These are phyloP conservation scores for Phalaenopsis equestris DNA, from an alignment of 106 monocot genomes.

Conservation along the genomic window DNA sequence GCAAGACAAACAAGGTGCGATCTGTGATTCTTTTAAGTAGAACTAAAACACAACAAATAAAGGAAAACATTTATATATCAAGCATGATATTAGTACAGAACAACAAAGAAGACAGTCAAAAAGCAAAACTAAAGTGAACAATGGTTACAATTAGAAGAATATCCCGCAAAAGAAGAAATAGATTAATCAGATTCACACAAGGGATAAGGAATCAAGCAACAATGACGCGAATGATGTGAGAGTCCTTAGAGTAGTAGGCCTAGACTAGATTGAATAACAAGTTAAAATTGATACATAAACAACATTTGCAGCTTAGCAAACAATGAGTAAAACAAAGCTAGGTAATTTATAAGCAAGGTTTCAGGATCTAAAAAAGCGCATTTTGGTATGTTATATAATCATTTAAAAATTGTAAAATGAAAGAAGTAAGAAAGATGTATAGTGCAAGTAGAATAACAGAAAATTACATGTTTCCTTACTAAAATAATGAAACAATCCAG, in stretches of 20 bases:
- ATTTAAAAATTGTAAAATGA: background rate
- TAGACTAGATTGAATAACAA: background rate
- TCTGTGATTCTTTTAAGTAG: background rate
- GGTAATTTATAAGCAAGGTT: background rate
- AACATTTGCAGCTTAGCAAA: background rate
- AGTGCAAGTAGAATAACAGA: background rate
- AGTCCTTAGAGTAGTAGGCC: background rate
- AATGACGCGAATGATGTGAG: background rate
- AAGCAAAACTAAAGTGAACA: background rate
- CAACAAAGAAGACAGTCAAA: background rate
- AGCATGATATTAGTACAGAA: background rate
- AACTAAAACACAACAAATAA: background rate
- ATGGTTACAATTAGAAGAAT: background rate
- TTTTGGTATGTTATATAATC: background rate
- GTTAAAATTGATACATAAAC: background rate
- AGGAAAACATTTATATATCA: background rate
- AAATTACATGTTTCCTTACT: background rate
- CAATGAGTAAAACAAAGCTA: background rate
- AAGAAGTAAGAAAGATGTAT: background rate
- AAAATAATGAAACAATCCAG: background rate
- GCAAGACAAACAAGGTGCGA: background rate
- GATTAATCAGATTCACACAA: background rate
- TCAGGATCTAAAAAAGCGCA: background rate
- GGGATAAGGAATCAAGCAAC: background rate
- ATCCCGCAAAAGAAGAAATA: background rate